phyloP scores from a whole-genome alignment of 2,329 filamentous ascomycete species.

The Phaeosphaeriaceae sp. region DNA sequence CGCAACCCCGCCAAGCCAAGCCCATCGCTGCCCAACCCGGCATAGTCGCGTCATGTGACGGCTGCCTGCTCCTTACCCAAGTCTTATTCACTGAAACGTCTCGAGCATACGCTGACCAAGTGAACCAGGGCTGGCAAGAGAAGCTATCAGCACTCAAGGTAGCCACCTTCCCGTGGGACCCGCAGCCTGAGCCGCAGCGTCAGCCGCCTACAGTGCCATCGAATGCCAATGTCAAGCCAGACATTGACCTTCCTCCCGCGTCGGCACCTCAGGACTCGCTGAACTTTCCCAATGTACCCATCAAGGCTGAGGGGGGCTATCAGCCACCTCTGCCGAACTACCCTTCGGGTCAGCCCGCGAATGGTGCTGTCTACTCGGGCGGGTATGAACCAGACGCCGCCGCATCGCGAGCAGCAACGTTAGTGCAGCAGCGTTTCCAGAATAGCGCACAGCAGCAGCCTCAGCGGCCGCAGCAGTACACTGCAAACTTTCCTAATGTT shows the following conservation, averaged over 20 bases:
- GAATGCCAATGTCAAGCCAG: slow-evolving; percentile 48
- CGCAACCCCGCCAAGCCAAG: slow-evolving; percentile 44
- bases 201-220: slow-evolving; percentile 52
- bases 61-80: slow-evolving; percentile 15
- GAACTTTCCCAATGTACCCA: slow-evolving; percentile 47
- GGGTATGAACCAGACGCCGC: slow-evolving; percentile 53
- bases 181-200: slow-evolving; percentile 64
- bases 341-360: slow-evolving; percentile 35
- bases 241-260: slow-evolving; percentile 40
- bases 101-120: not conserved
- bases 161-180: slow-evolving; percentile 94
- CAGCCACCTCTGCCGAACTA: slow-evolving; percentile 36
- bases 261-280: slow-evolving; percentile 36
- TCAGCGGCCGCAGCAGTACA: slow-evolving; percentile 26
- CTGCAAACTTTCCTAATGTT: slow-evolving; percentile 28
- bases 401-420: slow-evolving; percentile 60
- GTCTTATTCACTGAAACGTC: not conserved
- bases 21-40: slow-evolving; percentile 41
- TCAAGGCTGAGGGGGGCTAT: slow-evolving; percentile 60
- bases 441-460: slow-evolving; percentile 32
- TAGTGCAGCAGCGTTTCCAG: slow-evolving; percentile 51
- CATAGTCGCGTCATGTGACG: slow-evolving; percentile 46
- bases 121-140: slow-evolving; percentile 85
- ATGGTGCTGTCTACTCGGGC: slow-evolving; percentile 42
- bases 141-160: slow-evolving; percentile 86